Percentiles rank a stretch among this genome's conserved stretches.
Evolutionary conservation across 1,284 basidiomycete species (phyloP).

Genomic region (Cryptococcus sp.): DNA sequence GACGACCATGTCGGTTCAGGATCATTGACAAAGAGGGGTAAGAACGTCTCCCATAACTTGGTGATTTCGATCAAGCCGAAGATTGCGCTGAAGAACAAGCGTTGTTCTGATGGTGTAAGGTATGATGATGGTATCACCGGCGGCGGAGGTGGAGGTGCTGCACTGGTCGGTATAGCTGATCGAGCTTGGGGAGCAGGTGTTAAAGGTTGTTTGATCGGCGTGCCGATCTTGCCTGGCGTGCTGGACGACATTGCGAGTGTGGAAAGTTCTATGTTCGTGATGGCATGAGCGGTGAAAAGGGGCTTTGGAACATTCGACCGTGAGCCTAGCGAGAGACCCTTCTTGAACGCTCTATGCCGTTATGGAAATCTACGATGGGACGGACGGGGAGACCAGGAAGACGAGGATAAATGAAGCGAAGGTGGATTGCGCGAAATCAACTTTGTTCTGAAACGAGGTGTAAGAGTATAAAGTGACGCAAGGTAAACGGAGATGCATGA

Average conservation of each 20-base stretch:
- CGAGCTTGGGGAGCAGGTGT: not conserved
- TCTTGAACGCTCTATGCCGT: too few relatives aligned
- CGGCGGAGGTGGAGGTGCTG: conserved; percentile 23
- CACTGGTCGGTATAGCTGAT: not conserved
- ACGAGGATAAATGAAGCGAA: too few relatives aligned
- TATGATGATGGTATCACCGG: conserved; percentile 46
- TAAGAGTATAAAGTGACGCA: too few relatives aligned
- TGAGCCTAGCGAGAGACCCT: too few relatives aligned
- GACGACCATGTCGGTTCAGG: conserved; percentile 40
- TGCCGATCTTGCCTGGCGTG: conserved; percentile 10
- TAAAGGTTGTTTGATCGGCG: conserved; percentile 3
- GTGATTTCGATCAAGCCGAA: conserved; percentile 46
- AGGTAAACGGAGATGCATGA: too few relatives aligned
- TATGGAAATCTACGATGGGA: too few relatives aligned
- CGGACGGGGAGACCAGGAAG: too few relatives aligned
- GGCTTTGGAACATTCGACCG: too few relatives aligned
- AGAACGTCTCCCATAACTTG: conserved; percentile 50
- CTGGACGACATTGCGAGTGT: conserved; percentile 3
- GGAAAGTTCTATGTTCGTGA: not conserved
- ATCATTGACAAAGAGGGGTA: conserved; percentile 33
- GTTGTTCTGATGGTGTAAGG: conserved; percentile 45
- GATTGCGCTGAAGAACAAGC: conserved; percentile 37
- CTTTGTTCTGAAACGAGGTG: too few relatives aligned
- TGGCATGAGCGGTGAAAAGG: not conserved
- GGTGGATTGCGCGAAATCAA: too few relatives aligned